Conservation (phyloP, 2,329 filamentous ascomycete species). For the Pezicula neosporulosa region DNA sequence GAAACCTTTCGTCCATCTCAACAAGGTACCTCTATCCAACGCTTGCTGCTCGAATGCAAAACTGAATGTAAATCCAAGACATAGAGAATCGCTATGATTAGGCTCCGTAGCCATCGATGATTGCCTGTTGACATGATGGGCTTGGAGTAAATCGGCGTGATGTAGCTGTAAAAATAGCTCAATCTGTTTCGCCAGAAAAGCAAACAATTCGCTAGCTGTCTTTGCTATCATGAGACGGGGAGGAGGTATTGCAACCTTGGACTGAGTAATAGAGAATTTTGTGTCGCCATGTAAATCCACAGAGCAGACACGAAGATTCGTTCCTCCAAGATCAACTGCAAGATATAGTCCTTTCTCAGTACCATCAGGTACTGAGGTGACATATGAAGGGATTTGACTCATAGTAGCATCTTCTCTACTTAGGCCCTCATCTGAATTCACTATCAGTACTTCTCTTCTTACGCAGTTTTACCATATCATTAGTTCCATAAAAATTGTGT, state of each 20-base stretch:
- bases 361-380: slow-evolving; percentile 89
- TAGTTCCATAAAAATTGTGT: too few species aligned
- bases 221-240: slow-evolving; percentile 83
- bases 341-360: slow-evolving; percentile 87
- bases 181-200: slow-evolving; percentile 87
- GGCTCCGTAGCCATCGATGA: too few species aligned
- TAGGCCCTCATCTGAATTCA: slow-evolving; percentile 67
- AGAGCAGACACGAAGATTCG: slow-evolving; percentile 94
- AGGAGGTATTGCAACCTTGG: slow-evolving; percentile 86
- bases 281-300: slow-evolving; percentile 87
- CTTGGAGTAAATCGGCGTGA: slow-evolving; percentile 78
- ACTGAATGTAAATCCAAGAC: slow-evolving; percentile 87
- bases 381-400: slow-evolving; percentile 93
- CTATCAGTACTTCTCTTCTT: too few species aligned
- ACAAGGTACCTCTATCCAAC: slow-evolving; percentile 87
- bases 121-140: slow-evolving; percentile 35
- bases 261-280: slow-evolving; percentile 87
- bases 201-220: slow-evolving; percentile 78
- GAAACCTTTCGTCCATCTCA: slow-evolving; percentile 97
- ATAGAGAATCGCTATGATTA: too few species aligned
- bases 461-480: too few species aligned
- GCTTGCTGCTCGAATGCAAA: slow-evolving; percentile 89
- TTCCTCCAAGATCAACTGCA: slow-evolving; percentile 89
- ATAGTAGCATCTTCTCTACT: slow-evolving; percentile 71
- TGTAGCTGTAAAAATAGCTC: slow-evolving; percentile 80